Evolutionary conservation across 768 basidiomycete species (phyloP), one percentile per base, ranked within the genome.

Genomic region (Agrocybe praecox): DNA sequence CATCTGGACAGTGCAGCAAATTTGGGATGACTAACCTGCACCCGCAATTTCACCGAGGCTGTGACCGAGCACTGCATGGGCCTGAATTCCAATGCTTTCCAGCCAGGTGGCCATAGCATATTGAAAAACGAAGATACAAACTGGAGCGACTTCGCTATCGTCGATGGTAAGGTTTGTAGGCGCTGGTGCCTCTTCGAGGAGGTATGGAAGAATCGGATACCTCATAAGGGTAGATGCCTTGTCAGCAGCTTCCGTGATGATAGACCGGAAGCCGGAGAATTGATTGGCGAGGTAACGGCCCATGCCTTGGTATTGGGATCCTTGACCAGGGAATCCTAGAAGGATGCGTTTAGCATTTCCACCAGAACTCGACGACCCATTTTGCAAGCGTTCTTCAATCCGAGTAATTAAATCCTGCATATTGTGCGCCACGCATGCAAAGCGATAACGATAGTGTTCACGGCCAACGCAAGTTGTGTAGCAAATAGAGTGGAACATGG

Each of bases 41-140:
- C 71, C 73, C 11, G 72, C 69, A 55, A 76, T 70, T 57, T 76
- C 74, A 24, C 74, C 74, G 5, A 76, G 62, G 53, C 72, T 74
- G 54, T 76, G 72, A 0, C 73, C 73, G 56, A 76, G 61, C 7
- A 76, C 72, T 9, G 72, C 69, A 47, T 68, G 62, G 1, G 71
- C 61, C 48, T 63, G 65, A 29, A 72, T 50, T 10, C 68, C 69
- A 11, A 76, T 29, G 18, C 53, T 65, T 46, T 65, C 62, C 40
- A 75, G 45, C 69, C 73, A 76, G 6, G 60, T 65, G 24, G 62
- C 61, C 12, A 74, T 62, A 0, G 73, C 62, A 59, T 69, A 73
- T 53, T 75, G 74, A 58, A 71, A 75, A 14, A 74, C 66, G 51
- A 72, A 76, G 44, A 75, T 73, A 53, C 72, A 73, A 19, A 76